These are phyloP conservation scores for Monosporozyma aquatica DNA, from an alignment of 805 yeast genomes.

Conservation along the genomic window DNA sequence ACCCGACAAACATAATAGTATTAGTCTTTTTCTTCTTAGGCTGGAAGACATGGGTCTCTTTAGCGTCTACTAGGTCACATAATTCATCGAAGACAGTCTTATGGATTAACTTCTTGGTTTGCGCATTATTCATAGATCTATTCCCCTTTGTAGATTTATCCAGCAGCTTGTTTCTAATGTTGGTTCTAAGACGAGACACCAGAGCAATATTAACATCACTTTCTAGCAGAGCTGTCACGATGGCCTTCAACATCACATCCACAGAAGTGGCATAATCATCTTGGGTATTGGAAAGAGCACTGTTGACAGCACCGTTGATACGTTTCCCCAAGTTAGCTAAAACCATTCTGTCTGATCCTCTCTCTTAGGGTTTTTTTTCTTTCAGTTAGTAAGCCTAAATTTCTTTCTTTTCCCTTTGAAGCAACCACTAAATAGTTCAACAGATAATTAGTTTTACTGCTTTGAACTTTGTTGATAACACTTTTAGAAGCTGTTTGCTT, in stretches of 20 bases:
- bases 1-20: slow-evolving; percentile 94
- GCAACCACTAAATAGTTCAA: too few species aligned
- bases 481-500: too few species aligned
- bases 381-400: too few species aligned
- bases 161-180: slow-evolving; percentile 51
- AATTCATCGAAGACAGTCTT: slow-evolving; percentile 92
- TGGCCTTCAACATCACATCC: slow-evolving; percentile 71
- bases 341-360: slow-evolving; percentile 40
- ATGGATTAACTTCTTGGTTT: slow-evolving; percentile 73
- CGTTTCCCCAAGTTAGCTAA: slow-evolving; percentile 72
- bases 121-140: slow-evolving; percentile 30
- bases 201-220: slow-evolving; percentile 87
- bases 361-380: too few species aligned
- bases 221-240: slow-evolving; percentile 83
- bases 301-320: slow-evolving; percentile 63
- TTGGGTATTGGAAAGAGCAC: slow-evolving; percentile 47
- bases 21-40: slow-evolving; percentile 76
- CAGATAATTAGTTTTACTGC: too few species aligned
- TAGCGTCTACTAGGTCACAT: slow-evolving; percentile 72
- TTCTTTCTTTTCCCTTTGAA: too few species aligned
- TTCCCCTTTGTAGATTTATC: slow-evolving; percentile 39
- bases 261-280: slow-evolving; percentile 52
- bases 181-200: slow-evolving; percentile 68
- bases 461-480: too few species aligned
- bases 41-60: slow-evolving; percentile 44